A percentile compares a stretch with the other conserved stretches of the same genome.
phyloP scores from a whole-genome alignment of 371 early-diverging fungal genomes.

The Phascolomyces articulosus region DNA sequence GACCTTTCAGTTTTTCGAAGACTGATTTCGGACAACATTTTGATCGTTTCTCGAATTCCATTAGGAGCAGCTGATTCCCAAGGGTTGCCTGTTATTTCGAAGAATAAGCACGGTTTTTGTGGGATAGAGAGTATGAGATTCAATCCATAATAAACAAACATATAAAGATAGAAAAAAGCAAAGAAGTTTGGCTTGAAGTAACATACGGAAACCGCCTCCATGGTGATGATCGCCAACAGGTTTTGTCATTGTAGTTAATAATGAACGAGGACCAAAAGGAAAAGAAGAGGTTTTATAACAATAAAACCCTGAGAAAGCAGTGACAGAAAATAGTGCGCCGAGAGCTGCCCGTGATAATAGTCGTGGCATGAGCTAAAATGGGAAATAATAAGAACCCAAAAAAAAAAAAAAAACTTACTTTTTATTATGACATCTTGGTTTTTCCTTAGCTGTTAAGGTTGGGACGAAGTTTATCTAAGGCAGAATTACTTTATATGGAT shows the following conservation, averaged over 20 bases:
- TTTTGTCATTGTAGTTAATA: neutral
- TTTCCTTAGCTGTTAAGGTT: no score
- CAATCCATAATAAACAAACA: no score
- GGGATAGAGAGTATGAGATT: no score
- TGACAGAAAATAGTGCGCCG: neutral
- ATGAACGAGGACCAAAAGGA: neutral
- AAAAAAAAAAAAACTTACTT: neutral
- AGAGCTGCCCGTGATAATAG: neutral
- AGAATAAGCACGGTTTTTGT: no score
- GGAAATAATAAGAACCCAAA: neutral
- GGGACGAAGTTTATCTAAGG: neutral
- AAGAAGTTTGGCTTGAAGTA: neutral
- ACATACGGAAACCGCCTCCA: conserved; percentile 8
- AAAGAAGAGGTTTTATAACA: neutral
- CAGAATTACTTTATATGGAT: neutral
- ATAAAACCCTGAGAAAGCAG: neutral
- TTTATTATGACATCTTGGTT: no score
- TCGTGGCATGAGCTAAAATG: neutral
- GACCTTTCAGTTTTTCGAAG: conserved; percentile 10
- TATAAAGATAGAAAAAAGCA: no score
- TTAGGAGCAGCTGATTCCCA: conserved; percentile 8
- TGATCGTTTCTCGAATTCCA: neutral
- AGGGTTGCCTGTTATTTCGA: conserved; percentile 13
- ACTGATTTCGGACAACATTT: conserved; percentile 7
- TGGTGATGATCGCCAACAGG: conserved; percentile 4